phyloP scores from a whole-genome alignment of 2,329 filamentous ascomycete genomes.

The Hansfordia pulvinata region DNA sequence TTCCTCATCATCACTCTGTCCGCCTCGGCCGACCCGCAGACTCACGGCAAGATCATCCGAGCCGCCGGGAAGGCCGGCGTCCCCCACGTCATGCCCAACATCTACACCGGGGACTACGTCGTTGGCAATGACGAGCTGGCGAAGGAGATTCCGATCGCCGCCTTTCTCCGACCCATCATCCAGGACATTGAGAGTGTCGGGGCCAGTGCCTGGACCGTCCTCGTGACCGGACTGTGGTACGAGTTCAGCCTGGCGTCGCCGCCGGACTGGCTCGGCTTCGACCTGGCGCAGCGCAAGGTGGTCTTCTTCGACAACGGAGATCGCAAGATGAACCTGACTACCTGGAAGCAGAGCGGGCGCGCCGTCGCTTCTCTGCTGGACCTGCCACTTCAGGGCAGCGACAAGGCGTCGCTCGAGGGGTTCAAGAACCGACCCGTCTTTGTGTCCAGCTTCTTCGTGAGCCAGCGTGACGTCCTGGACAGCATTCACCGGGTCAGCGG shows the following conservation, averaged over 20 bases:
- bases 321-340: conserved; percentile 36
- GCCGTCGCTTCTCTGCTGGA: conserved; percentile 34
- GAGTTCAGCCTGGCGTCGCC: conserved; percentile 29
- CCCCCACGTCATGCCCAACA: conserved; percentile 38
- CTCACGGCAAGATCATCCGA: conserved; percentile 30
- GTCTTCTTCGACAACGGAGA: conserved; percentile 38
- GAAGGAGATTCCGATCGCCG: conserved; percentile 12
- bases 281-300: conserved; percentile 22
- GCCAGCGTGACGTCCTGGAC: conserved; percentile 51
- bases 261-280: conserved; percentile 26
- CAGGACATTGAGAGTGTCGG: conserved; percentile 22
- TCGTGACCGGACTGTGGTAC: conserved; percentile 31
- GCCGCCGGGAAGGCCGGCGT: conserved; percentile 39
- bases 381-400: conserved; percentile 21
- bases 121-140: conserved; percentile 19
- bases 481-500: no score
- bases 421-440: conserved; percentile 36
- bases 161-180: conserved; percentile 8
- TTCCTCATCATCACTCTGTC: conserved; percentile 38
- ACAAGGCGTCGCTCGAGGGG: conserved; percentile 22
- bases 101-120: conserved; percentile 22
- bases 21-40: conserved; percentile 23
- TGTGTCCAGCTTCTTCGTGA: conserved; percentile 41
- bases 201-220: conserved; percentile 22
- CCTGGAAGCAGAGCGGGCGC: conserved; percentile 38